phyloP scores from a whole-genome alignment of 805 yeast genomes.

The Maudiozyma serrabonitensis region DNA sequence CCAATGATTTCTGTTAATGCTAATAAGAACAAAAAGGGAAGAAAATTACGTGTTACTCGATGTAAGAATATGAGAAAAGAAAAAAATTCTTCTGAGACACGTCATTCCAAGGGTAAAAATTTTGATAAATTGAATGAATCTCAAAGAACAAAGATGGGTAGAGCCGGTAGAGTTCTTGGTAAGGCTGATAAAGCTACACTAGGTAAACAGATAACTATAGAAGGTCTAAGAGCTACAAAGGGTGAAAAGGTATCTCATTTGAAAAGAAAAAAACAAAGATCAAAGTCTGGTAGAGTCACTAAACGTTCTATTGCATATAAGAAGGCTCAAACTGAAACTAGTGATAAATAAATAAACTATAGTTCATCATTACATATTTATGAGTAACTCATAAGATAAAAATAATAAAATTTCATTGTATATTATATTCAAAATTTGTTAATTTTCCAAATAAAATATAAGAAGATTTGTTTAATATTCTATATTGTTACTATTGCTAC shows the following conservation, averaged over 20 bases:
- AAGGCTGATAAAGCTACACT: constrained; percentile 68
- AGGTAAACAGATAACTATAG: constrained; percentile 47
- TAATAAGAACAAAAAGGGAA: constrained; percentile 25
- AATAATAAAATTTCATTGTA: no score
- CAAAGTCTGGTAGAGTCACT: constrained; percentile 39
- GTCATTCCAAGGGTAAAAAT: constrained; percentile 19
- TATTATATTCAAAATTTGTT: no score
- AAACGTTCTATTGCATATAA: constrained; percentile 37
- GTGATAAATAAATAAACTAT: no score
- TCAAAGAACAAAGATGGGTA: constrained; percentile 69
- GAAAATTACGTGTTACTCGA: constrained; percentile 72
- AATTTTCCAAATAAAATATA: no score
- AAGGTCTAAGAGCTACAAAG: constrained; percentile 72
- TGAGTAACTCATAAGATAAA: no score
- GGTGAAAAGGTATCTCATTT: constrained; percentile 55
- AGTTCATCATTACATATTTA: no score
- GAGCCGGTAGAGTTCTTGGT: constrained; percentile 67
- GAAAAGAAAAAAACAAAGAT: constrained; percentile 40
- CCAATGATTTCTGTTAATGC: constrained; percentile 34
- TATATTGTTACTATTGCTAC: background rate
- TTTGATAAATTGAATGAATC: constrained; percentile 39
- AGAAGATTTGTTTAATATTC: background rate
- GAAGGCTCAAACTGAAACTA: constrained; percentile 7
- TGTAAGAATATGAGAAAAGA: constrained; percentile 39
- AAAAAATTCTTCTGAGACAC: constrained; percentile 3